Evolutionary conservation across 108 stramenopile species (phyloP).

Genomic region (Fragilaria radians): DNA sequence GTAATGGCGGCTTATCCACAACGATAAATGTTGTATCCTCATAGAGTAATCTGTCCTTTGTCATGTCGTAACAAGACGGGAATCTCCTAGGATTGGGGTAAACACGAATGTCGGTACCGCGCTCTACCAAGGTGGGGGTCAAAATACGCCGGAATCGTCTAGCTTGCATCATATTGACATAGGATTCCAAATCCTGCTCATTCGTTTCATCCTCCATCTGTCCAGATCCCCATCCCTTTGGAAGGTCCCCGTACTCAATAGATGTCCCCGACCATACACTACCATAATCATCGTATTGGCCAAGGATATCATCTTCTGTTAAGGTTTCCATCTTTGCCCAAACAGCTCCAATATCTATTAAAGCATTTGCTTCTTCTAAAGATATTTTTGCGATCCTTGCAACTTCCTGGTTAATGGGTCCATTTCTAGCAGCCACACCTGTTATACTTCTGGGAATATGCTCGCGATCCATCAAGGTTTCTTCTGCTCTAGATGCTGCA

Average conservation of each 20-base stretch:
- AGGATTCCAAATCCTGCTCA: constrained; percentile 49
- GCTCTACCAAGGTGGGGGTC: constrained; percentile 46
- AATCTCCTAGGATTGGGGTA: constrained; percentile 79
- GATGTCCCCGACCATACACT: constrained; percentile 1
- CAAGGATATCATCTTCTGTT: constrained; percentile 62
- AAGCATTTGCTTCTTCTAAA: constrained; percentile 56
- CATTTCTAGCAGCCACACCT: constrained; percentile 56
- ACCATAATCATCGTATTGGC: constrained; percentile 47
- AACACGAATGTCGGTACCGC: constrained; percentile 75
- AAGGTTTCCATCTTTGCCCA: constrained; percentile 78
- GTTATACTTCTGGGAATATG: constrained; percentile 33
- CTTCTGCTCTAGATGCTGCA: background rate
- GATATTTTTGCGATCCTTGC: constrained; percentile 40
- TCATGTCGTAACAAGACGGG: constrained; percentile 67
- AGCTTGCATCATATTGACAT: constrained; percentile 54
- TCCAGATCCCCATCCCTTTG: constrained; percentile 52
- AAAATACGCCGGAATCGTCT: constrained; percentile 70
- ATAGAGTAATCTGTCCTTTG: constrained; percentile 41
- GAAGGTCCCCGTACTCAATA: constrained; percentile 38
- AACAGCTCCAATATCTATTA: constrained; percentile 78
- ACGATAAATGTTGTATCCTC: constrained; percentile 86
- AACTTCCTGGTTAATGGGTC: constrained; percentile 73
- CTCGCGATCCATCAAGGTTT: background rate
- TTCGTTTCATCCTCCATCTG: constrained; percentile 19
- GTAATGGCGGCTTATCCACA: constrained; percentile 88